Percentiles rank a stretch among this genome's conserved stretches.
Evolutionary conservation across 441 rosid genomes (phyloP).

Genomic region (Croton laevigatus): DNA sequence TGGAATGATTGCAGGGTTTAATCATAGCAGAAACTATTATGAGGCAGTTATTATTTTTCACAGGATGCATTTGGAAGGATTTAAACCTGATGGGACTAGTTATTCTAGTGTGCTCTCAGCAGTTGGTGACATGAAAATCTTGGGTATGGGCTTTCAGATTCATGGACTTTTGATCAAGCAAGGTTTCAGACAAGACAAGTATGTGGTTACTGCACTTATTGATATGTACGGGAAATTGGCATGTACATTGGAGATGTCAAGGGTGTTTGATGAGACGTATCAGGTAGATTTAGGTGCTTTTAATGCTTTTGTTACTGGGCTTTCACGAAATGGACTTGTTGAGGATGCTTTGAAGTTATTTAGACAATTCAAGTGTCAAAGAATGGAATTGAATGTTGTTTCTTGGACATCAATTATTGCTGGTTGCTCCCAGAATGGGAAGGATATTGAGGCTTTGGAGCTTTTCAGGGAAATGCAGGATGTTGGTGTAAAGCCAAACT

Average conservation of each 20-base stretch:
- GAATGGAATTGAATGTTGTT: slow-evolving; percentile 46
- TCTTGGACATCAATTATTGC: slow-evolving; percentile 67
- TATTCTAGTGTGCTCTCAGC: slow-evolving; percentile 55
- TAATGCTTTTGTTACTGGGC: slow-evolving; percentile 53
- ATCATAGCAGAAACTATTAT: slow-evolving; percentile 37
- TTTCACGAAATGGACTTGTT: slow-evolving; percentile 52
- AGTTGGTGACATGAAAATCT: slow-evolving; percentile 39
- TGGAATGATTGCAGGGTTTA: slow-evolving; percentile 60
- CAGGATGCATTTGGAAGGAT: slow-evolving; percentile 44
- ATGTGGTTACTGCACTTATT: slow-evolving; percentile 45
- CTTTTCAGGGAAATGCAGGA: slow-evolving; percentile 60
- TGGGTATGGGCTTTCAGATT: slow-evolving; percentile 43
- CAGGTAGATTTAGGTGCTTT: slow-evolving; percentile 43
- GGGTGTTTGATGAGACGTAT: slow-evolving; percentile 35
- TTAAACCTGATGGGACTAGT: slow-evolving; percentile 42
- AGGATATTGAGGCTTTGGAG: slow-evolving; percentile 49
- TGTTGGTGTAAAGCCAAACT: slow-evolving; percentile 49
- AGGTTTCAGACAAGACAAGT: slow-evolving; percentile 41
- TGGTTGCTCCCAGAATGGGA: slow-evolving; percentile 58
- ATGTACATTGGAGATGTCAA: slow-evolving; percentile 30
- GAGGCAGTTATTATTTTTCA: slow-evolving; percentile 47
- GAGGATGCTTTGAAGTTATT: slow-evolving; percentile 50
- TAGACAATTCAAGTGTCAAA: slow-evolving; percentile 36
- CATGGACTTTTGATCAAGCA: slow-evolving; percentile 45
- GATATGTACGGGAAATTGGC: slow-evolving; percentile 65